These are phyloP conservation scores for Ophiostoma perfectum DNA, from an alignment of 2,329 filamentous ascomycete genomes.

Conservation along the genomic window DNA sequence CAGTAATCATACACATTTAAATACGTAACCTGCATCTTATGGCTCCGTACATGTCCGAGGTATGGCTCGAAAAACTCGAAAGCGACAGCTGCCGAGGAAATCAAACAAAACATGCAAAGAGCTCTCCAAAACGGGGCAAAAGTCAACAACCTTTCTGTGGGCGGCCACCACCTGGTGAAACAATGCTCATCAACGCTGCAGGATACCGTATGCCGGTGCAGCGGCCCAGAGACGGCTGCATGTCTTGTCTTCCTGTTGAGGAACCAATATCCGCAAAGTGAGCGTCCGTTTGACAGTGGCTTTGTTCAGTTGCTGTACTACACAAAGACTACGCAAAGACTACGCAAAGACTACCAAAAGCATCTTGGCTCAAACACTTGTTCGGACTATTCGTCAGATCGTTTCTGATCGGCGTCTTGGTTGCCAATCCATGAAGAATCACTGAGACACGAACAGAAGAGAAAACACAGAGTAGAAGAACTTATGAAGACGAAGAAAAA, in stretches of 20 bases:
- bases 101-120: not conserved
- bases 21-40: not conserved
- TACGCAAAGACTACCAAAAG: too few species aligned
- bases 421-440: not conserved
- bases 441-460: too few species aligned
- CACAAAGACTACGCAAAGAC: too few species aligned
- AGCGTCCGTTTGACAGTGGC: too few species aligned
- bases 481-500: not conserved
- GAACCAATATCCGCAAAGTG: not conserved
- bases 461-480: too few species aligned
- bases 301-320: too few species aligned
- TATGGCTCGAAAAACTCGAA: too few species aligned
- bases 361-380: too few species aligned
- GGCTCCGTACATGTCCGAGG: not conserved
- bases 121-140: constrained; percentile 16
- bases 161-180: not conserved
- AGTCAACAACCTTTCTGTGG: constrained; percentile 14
- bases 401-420: not conserved
- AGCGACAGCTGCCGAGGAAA: too few species aligned
- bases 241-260: not conserved
- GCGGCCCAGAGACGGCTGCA: not conserved
- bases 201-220: constrained; percentile 1
- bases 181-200: not conserved
- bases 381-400: too few species aligned
- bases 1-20: not conserved